Evolutionary conservation across 345 rosid species (phyloP).

Genomic region (Syzygium grande): DNA sequence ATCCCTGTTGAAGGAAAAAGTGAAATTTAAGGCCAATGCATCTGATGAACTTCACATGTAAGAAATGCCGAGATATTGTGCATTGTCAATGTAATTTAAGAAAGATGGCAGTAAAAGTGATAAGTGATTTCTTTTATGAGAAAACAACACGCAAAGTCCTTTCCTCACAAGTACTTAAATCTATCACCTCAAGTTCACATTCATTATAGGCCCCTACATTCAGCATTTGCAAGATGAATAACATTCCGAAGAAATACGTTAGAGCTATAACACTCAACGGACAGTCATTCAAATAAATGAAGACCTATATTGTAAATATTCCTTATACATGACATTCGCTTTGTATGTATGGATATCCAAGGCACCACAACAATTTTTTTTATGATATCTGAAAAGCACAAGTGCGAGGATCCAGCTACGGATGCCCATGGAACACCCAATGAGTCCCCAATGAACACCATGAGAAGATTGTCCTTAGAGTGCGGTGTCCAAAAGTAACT

Average conservation of each 20-base stretch:
- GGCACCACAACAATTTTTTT: conserved; percentile 77
- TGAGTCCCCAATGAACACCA: not conserved
- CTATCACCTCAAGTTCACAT: not conserved
- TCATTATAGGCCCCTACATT: not conserved
- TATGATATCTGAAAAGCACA: conserved; percentile 40
- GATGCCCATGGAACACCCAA: not conserved
- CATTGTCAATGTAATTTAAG: not conserved
- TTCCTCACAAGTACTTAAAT: not conserved
- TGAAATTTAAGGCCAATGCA: not conserved
- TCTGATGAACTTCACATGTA: not conserved
- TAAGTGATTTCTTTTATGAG: not conserved
- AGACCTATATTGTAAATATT: not conserved
- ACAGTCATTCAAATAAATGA: not conserved
- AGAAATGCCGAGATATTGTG: not conserved
- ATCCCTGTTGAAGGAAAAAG: conserved; percentile 41
- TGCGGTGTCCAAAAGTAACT: conserved; percentile 82
- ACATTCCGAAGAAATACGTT: not conserved
- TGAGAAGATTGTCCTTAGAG: conserved; percentile 44
- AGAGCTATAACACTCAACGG: not conserved
- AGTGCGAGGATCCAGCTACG: not conserved
- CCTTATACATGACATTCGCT: conserved; percentile 18
- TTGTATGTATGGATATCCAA: conserved; percentile 76
- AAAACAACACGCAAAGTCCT: not conserved
- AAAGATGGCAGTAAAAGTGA: not conserved
- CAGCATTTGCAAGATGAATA: not conserved